These are phyloP conservation scores for Cyberlindnera amylophila DNA, from an alignment of 805 yeast genomes.

Conservation along the genomic window DNA sequence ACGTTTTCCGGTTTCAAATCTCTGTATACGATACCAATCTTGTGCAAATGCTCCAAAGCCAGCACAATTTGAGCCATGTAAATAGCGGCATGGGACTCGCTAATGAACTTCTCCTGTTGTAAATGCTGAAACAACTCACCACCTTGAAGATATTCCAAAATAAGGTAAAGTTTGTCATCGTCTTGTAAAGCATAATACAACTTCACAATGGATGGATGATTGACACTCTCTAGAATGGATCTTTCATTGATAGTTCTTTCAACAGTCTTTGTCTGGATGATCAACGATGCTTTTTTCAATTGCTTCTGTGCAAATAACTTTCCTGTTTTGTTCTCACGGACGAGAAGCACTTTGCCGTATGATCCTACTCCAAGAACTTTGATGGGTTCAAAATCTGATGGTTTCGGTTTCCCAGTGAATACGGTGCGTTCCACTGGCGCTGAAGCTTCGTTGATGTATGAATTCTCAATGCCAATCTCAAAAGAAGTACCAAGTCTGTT, in stretches of 20 bases:
- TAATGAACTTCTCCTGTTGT: constrained; percentile 90
- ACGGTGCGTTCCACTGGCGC: not conserved
- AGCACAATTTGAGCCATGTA: constrained; percentile 92
- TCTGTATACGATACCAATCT: constrained; percentile 91
- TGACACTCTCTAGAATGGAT: constrained; percentile 61
- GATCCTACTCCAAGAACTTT: constrained; percentile 85
- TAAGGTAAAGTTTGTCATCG: constrained; percentile 63
- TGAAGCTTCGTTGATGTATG: constrained; percentile 27
- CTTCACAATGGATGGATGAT: constrained; percentile 81
- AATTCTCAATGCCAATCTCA: constrained; percentile 43
- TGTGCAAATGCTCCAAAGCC: constrained; percentile 90
- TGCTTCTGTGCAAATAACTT: constrained; percentile 84
- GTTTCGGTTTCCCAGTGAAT: constrained; percentile 22
- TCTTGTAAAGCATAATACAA: constrained; percentile 84
- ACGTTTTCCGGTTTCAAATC: constrained; percentile 97
- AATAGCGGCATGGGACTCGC: constrained; percentile 88
- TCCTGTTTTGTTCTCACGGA: constrained; percentile 58
- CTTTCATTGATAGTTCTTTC: constrained; percentile 81
- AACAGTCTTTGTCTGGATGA: constrained; percentile 52
- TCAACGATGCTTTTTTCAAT: constrained; percentile 73
- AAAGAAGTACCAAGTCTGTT: constrained; percentile 44
- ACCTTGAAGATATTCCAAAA: constrained; percentile 81
- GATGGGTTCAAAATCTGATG: constrained; percentile 64
- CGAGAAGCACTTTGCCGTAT: constrained; percentile 81
- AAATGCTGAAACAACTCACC: constrained; percentile 93